Base-by-base conservation (phyloP, 1,284 basidiomycete genomes). In the Lignosus rhinocerotis region DNA sequence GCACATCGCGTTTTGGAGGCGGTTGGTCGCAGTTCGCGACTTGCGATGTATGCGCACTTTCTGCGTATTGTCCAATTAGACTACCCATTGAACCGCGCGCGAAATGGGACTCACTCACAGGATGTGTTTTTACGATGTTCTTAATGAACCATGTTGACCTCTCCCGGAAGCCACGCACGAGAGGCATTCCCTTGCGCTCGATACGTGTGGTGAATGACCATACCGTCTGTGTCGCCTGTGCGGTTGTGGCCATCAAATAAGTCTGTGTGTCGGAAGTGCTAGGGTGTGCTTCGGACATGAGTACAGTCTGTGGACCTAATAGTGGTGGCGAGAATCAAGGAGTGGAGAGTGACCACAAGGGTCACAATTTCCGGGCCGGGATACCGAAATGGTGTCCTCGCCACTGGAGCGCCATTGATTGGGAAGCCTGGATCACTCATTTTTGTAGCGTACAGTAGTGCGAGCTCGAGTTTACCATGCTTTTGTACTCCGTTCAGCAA, bases 121-220 rank as follows among this genome's bases (percentile, higher is more conserved):
- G 62, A 52, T 53, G 62, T 46, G 54, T 52, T n/a, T 30, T 41
- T 17, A 56, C 48, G 52, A 63, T 59, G 56, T 60, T 58, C 41
- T 54, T 21, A 17, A 59, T 25, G 33, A 63, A 59, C 62, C 56
- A 59, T 19, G 33, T 51, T 34, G 56, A 51, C 31, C 49, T 60
- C 46, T 60, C 48, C 16, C 38, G 53, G 19, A 63, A 51, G 38
- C 43, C 50, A 41, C 46, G 50, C 53, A 51, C 49, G 34, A 60
- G 46, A 42, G 36, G 42, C 21, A 42, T 14, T 4, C 47, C 47
- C 4, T 25, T 48, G 30, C 50, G 17, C 45, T 46, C 11, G 36
- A 12, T 46, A 8, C 25, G 30, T 30, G 12, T 46, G 11, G 5
- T 46, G 45, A 6, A 8, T 25, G 25, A n/a, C 45, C 30, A 14